Evolutionary conservation across 2,329 filamentous ascomycete species (phyloP).

Genomic region (Madurella mycetomatis): DNA sequence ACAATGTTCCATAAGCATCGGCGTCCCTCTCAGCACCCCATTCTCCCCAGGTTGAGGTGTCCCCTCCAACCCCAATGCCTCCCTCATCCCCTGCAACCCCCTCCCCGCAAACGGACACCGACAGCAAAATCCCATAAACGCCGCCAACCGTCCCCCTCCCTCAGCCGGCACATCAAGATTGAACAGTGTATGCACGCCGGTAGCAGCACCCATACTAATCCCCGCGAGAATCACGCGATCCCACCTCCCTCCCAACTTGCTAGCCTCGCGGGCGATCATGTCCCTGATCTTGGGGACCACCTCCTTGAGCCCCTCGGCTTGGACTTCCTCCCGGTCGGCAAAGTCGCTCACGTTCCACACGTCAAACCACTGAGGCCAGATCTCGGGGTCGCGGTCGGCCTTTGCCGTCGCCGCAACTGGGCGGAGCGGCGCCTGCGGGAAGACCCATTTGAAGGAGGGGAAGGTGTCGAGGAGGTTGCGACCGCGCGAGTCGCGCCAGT

Average conservation of each 20-base stretch:
- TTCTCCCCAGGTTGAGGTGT: constrained; percentile 23
- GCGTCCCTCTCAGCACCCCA: constrained; percentile 38
- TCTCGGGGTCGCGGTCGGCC: constrained; percentile 13
- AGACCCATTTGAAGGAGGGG: constrained; percentile 47
- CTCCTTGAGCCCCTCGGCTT: constrained; percentile 38
- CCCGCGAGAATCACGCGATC: constrained; percentile 41
- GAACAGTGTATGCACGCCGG: constrained; percentile 36
- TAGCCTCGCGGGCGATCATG: constrained; percentile 35
- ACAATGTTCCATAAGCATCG: constrained; percentile 43
- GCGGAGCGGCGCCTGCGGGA: constrained; percentile 39
- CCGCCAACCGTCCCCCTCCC: constrained; percentile 25
- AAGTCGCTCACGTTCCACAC: constrained; percentile 41
- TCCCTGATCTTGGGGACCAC: constrained; percentile 32
- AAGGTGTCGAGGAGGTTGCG: constrained; percentile 37
- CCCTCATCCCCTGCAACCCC: constrained; percentile 30
- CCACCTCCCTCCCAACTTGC: constrained; percentile 33
- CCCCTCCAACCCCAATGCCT: constrained; percentile 29
- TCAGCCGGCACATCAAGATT: constrained; percentile 29
- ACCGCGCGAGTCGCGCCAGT: constrained; percentile 30
- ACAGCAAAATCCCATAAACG: constrained; percentile 37
- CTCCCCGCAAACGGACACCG: constrained; percentile 35
- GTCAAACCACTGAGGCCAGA: constrained; percentile 48
- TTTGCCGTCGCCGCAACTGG: constrained; percentile 22
- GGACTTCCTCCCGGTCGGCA: constrained; percentile 39
- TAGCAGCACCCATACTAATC: constrained; percentile 44